Conservation (phyloP, 2,329 filamentous ascomycete genomes). For the Pseudogymnoascus sp. region DNA sequence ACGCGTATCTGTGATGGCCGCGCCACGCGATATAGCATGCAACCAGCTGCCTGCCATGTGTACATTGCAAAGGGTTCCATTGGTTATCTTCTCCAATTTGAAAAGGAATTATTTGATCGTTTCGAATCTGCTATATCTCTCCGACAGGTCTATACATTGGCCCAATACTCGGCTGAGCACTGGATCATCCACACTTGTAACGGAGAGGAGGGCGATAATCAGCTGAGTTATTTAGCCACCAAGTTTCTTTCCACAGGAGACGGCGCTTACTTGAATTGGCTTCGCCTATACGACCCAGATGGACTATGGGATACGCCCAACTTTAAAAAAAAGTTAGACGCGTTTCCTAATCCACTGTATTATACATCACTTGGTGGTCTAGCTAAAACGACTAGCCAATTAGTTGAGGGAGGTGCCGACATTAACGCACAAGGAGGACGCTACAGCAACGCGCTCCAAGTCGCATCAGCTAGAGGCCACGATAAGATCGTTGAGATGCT, state of each 20-base stretch:
- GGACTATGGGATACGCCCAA: no score
- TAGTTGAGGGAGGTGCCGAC: no score
- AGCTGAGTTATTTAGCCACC: slow-evolving; percentile 4
- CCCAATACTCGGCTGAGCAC: slow-evolving; percentile 20
- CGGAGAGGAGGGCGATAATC: slow-evolving; percentile 10
- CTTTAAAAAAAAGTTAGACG: no score
- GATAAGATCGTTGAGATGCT: slow-evolving; percentile 24
- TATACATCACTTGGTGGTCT: no score
- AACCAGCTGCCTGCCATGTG: slow-evolving; percentile 13
- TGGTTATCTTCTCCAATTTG: slow-evolving; percentile 20
- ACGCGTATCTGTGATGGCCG: slow-evolving; percentile 10
- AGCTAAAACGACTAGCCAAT: no score
- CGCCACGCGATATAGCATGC: slow-evolving; percentile 13
- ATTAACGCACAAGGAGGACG: no score
- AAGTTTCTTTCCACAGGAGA: slow-evolving; percentile 7
- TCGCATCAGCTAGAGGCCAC: slow-evolving; percentile 13
- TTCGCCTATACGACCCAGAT: no score
- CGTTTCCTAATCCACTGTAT: no score
- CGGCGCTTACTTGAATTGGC: slow-evolving; percentile 8
- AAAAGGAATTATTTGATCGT: no score
- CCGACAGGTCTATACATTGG: slow-evolving; percentile 15
- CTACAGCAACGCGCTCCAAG: slow-evolving; percentile 11
- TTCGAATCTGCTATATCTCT: background rate
- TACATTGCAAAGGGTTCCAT: slow-evolving; percentile 22
- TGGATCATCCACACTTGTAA: no score